phyloP scores from a whole-genome alignment of 2,329 filamentous ascomycete species.

The Clonostachys sp. region DNA sequence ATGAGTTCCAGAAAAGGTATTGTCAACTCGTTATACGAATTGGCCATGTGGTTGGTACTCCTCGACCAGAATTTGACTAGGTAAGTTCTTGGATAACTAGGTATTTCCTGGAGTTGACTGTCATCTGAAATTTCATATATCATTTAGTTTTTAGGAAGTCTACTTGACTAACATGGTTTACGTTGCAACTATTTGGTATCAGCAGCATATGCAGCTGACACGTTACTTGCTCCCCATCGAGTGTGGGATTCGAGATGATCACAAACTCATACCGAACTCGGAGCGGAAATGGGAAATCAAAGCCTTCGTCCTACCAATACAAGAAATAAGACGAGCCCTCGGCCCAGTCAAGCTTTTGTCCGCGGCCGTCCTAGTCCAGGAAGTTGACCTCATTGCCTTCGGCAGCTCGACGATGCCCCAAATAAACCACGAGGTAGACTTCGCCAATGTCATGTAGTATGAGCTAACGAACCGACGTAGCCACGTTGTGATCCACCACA shows the following conservation, averaged over 20 bases:
- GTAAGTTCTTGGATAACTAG: no score
- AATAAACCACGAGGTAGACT: slow-evolving; percentile 57
- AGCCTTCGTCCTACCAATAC: slow-evolving; percentile 57
- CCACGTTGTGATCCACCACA: slow-evolving; percentile 59
- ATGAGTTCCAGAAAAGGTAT: no score
- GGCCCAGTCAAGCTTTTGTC: slow-evolving; percentile 56
- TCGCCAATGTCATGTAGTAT: slow-evolving; percentile 67
- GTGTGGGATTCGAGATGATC: slow-evolving; percentile 66
- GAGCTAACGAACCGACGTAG: slow-evolving; percentile 69
- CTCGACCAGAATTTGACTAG: no score
- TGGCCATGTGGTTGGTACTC: no score
- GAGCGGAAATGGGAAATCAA: slow-evolving; percentile 57
- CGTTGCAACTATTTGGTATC: background rate
- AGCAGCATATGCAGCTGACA: background rate
- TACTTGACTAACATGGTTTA: background rate
- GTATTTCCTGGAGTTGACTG: no score
- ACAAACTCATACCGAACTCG: slow-evolving; percentile 59
- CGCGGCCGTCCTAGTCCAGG: slow-evolving; percentile 62
- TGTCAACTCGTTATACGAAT: no score
- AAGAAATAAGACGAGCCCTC: slow-evolving; percentile 52
- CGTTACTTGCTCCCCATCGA: background rate
- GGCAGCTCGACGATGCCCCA: slow-evolving; percentile 51
- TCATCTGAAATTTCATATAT: no score
- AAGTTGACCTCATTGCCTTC: slow-evolving; percentile 64
- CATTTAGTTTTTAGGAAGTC: no score